These are phyloP conservation scores for Bryoerythrophyllum caledonicum DNA, from an alignment of 225 moss, liverwort and hornwort species.

Conservation along the genomic window DNA sequence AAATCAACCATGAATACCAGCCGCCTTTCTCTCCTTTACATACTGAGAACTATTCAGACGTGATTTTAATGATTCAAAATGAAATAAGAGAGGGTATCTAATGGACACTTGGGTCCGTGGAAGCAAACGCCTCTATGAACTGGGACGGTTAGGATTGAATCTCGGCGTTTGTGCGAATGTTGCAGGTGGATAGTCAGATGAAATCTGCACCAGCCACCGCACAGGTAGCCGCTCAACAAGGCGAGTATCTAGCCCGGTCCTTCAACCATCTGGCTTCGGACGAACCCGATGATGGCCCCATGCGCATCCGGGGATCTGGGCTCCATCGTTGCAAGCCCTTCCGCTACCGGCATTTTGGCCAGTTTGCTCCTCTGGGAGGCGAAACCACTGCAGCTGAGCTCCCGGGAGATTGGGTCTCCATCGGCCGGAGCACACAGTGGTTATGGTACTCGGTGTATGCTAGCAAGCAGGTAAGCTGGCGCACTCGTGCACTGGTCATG, in stretches of 20 bases:
- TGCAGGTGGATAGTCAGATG: conserved; percentile 85
- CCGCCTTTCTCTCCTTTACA: too few relatives aligned
- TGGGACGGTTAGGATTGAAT: neutral
- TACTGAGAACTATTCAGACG: too few relatives aligned
- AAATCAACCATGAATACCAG: too few relatives aligned
- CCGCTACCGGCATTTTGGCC: conserved; percentile 82
- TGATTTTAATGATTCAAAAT: too few relatives aligned
- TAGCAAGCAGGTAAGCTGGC: conserved; percentile 94
- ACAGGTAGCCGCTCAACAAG: conserved; percentile 96
- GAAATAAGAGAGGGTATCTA: too few relatives aligned
- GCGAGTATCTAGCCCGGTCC: conserved; percentile 66
- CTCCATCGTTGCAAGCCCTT: conserved; percentile 75
- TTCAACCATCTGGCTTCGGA: conserved; percentile 67
- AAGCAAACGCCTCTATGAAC: too few relatives aligned
- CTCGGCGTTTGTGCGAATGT: neutral
- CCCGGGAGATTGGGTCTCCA: conserved; percentile 98
- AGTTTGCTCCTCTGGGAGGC: conserved; percentile 92
- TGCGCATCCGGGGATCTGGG: conserved; percentile 72
- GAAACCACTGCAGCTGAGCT: conserved; percentile 88
- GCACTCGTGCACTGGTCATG: conserved; percentile 71
- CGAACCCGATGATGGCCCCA: conserved; percentile 59
- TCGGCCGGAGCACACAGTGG: conserved; percentile 96
- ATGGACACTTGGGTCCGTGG: too few relatives aligned
- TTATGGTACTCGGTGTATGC: conserved; percentile 98
- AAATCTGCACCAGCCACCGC: conserved; percentile 85